Evolutionary conservation across 495 filamentous ascomycete genomes (phyloP).

Genomic region (Penicillium lividum): DNA sequence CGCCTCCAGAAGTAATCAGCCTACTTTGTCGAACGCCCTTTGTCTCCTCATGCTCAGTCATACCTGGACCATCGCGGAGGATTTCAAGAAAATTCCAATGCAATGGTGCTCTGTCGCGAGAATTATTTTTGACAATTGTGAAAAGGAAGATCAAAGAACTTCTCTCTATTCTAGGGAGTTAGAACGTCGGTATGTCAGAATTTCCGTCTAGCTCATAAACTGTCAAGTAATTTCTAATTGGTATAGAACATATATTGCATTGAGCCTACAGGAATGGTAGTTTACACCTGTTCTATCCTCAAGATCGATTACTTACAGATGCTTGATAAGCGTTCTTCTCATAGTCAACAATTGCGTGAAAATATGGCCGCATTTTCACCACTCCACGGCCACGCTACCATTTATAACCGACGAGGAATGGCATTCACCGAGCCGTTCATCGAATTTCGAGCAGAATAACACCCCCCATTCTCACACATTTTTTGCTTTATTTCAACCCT

Average conservation of each 20-base stretch:
- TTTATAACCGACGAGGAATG: slow-evolving; percentile 1
- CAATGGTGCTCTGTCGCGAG: slow-evolving; percentile 1
- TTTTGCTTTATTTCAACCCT: background rate
- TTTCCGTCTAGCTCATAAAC: background rate
- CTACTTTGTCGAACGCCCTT: background rate
- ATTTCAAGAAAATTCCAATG: background rate
- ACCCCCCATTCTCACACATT: background rate
- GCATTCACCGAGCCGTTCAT: background rate
- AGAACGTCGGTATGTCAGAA: background rate
- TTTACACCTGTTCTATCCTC: background rate
- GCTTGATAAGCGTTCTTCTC: too few species aligned
- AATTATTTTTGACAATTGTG: background rate
- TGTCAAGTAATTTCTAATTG: background rate
- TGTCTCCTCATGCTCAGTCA: slow-evolving; percentile 1
- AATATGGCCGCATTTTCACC: background rate
- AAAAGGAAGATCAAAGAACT: background rate
- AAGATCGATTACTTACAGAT: too few species aligned
- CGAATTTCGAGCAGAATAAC: background rate
- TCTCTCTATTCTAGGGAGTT: background rate
- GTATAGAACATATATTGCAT: background rate
- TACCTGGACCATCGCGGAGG: background rate
- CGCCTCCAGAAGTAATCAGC: background rate
- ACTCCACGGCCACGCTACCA: background rate
- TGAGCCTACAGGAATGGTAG: background rate
- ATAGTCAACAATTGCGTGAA: background rate